Conservation (phyloP, 352 stramenopile species). For the Globisporangium nagaii region DNA sequence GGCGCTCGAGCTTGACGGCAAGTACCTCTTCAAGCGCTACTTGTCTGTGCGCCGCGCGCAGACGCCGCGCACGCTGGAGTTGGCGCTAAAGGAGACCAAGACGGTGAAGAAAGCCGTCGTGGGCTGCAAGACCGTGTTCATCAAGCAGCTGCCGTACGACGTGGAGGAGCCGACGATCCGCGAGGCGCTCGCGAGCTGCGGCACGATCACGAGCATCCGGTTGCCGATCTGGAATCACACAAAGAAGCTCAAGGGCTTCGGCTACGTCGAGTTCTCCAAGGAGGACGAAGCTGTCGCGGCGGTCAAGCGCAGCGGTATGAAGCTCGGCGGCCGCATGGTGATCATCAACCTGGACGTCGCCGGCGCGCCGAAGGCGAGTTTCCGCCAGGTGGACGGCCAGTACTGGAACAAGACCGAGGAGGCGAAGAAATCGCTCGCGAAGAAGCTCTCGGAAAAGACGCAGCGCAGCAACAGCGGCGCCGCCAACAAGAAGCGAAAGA, state of each 20-base stretch:
- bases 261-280: constrained; percentile 89
- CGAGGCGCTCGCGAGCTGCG: constrained; percentile 80
- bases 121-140: constrained; percentile 90
- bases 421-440: constrained; percentile 73
- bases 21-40: constrained; percentile 88
- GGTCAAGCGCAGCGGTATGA: constrained; percentile 77
- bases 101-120: constrained; percentile 63
- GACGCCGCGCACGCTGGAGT: constrained; percentile 61
- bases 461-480: constrained; percentile 21
- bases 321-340: constrained; percentile 85
- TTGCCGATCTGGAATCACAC: constrained; percentile 92
- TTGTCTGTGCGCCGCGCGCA: constrained; percentile 84
- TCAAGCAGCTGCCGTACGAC: constrained; percentile 94
- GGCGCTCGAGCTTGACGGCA: constrained; percentile 83
- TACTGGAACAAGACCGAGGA: constrained; percentile 89
- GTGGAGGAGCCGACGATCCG: constrained; percentile 82
- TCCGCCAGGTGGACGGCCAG: constrained; percentile 76
- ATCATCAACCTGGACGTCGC: constrained; percentile 91
- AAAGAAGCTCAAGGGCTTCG: constrained; percentile 95
- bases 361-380: constrained; percentile 90
- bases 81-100: constrained; percentile 64
- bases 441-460: constrained; percentile 63
- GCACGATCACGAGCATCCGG: constrained; percentile 90
- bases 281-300: constrained; percentile 69
- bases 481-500: constrained; percentile 49